Percentiles rank a stretch among this genome's conserved stretches.
Evolutionary conservation across 768 basidiomycete genomes (phyloP).

Genomic region (Obba rivulosa): DNA sequence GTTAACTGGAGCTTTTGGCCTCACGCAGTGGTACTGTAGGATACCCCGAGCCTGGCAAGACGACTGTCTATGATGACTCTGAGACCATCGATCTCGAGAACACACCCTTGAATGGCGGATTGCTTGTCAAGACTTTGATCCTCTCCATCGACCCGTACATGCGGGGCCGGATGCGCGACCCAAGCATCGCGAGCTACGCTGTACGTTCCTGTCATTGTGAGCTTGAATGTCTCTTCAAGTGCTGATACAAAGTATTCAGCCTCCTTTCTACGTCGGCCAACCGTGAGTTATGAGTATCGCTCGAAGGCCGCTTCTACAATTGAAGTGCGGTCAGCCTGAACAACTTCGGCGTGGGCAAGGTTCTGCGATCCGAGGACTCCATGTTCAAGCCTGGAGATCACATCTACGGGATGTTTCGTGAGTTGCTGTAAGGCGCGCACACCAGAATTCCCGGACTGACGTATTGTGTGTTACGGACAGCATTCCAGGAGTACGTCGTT

Average conservation of each 20-base stretch:
- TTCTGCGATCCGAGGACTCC: constrained; percentile 21
- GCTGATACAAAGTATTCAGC: constrained; percentile 9
- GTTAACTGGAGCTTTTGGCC: no score
- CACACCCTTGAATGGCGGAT: constrained; percentile 21
- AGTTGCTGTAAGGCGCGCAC: constrained; percentile 14
- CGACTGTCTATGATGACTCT: constrained; percentile 20
- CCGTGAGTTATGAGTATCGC: constrained; percentile 17
- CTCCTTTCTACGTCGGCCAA: constrained; percentile 24
- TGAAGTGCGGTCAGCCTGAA: constrained; percentile 11
- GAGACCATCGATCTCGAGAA: constrained; percentile 24
- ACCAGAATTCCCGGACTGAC: constrained; percentile 7
- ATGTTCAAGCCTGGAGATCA: constrained; percentile 21
- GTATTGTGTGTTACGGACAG: constrained; percentile 18
- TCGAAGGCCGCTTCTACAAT: neutral
- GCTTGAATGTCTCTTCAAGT: neutral
- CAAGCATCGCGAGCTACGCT: constrained; percentile 10
- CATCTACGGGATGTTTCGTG: constrained; percentile 18
- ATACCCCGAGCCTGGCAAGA: constrained; percentile 25
- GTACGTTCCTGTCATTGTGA: neutral
- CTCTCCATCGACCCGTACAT: constrained; percentile 19
- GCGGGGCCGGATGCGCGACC: constrained; percentile 14
- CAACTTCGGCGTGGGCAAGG: constrained; percentile 21
- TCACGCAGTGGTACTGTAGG: constrained; percentile 4
- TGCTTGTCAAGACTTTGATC: constrained; percentile 23
- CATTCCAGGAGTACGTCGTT: constrained; percentile 38